Conservation (phyloP, 441 rosid species). For the Pelargonium australe region DNA sequence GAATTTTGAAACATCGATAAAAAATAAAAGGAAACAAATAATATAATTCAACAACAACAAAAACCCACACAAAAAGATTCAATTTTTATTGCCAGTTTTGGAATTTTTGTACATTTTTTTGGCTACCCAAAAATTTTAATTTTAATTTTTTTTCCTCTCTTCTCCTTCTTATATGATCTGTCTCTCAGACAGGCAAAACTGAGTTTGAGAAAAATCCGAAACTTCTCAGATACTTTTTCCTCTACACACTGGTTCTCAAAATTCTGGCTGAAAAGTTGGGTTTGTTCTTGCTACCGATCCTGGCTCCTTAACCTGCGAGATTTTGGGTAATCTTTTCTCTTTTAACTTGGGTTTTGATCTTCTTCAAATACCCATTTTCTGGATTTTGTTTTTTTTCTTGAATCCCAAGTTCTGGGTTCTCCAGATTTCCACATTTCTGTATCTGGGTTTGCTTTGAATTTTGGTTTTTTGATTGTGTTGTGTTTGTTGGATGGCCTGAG, state of each 20-base stretch:
- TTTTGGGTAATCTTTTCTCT: constrained; percentile 26
- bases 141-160: not conserved
- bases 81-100: constrained; percentile 2
- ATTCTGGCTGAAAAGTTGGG: constrained; percentile 27
- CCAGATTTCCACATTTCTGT: constrained; percentile 9
- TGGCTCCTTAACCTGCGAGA: constrained; percentile 26
- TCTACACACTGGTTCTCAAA: not conserved
- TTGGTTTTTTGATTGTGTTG: not conserved
- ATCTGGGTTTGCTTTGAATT: not conserved
- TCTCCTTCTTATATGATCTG: constrained; percentile 14
- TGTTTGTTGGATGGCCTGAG: not conserved
- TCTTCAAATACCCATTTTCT: constrained; percentile 18
- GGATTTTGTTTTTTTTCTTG: constrained; percentile 19
- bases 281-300: constrained; percentile 23
- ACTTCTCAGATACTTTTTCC: constrained; percentile 20
- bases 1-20: constrained; percentile 16
- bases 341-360: constrained; percentile 14
- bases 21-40: constrained; percentile 2
- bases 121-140: not conserved
- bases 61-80: not conserved
- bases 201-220: constrained; percentile 32
- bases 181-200: constrained; percentile 32
- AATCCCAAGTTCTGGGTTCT: constrained; percentile 7
- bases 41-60: not conserved
- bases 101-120: not conserved